phyloP scores from a whole-genome alignment of 1,139 yeast genomes.

The Protomyces pachydermus region DNA sequence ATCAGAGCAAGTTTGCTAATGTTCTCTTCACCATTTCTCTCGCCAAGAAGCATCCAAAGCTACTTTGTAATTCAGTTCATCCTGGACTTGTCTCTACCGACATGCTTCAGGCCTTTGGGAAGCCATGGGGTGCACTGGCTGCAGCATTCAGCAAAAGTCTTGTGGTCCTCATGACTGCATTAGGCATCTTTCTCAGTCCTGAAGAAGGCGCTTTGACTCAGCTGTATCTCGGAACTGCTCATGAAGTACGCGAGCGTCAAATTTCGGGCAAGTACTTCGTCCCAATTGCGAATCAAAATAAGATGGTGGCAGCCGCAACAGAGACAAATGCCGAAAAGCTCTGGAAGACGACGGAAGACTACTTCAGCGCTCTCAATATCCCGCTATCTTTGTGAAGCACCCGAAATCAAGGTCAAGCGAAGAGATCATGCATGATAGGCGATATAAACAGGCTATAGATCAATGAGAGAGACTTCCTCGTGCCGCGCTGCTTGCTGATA shows the following conservation, averaged over 20 bases:
- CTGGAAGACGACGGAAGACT: slow-evolving; percentile 2
- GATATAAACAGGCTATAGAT: neutral
- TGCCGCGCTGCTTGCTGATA: neutral
- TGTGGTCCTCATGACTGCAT: neutral
- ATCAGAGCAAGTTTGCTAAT: slow-evolving; percentile 33
- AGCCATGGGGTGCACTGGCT: neutral
- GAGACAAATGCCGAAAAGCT: slow-evolving; percentile 3
- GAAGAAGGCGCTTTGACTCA: slow-evolving; percentile 24
- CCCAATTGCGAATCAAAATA: slow-evolving; percentile 1
- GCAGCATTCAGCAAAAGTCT: neutral
- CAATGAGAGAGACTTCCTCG: neutral
- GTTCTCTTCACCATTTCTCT: slow-evolving; percentile 30
- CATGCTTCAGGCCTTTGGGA: slow-evolving; percentile 3
- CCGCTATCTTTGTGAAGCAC: too few relatives aligned
- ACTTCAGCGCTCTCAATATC: neutral
- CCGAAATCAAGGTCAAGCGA: too few relatives aligned
- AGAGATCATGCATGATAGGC: too few relatives aligned
- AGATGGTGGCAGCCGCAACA: neutral
- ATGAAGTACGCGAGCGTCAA: slow-evolving; percentile 4
- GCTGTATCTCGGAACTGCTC: slow-evolving; percentile 11
- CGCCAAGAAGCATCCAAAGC: slow-evolving; percentile 22
- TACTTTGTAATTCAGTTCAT: slow-evolving; percentile 30
- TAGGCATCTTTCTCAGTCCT: neutral
- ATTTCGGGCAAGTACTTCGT: slow-evolving; percentile 16
- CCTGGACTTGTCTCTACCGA: slow-evolving; percentile 32